Evolutionary conservation across 2,329 filamentous ascomycete species (phyloP), one percentile per base, ranked within the genome.

Genomic region (Alternaria atra): DNA sequence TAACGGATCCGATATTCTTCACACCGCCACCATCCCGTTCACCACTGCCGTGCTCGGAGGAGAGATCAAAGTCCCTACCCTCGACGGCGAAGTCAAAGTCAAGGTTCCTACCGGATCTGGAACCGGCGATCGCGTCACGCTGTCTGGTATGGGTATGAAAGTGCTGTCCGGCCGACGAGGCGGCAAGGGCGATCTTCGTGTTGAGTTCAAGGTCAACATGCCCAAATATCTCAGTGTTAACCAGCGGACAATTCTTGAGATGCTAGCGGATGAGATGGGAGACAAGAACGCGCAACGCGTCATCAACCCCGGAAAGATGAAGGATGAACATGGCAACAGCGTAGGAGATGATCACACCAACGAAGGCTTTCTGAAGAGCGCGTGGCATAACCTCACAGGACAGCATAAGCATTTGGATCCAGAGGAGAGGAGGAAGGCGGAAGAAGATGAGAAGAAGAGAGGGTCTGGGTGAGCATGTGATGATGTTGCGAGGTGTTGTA

Each of bases 131-230:
- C 92, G 90, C 78, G 90, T 98, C 73, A 97, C 93, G 1, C 84
- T 99, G 17, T 84, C 88, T 1, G 94, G 94, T 6, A 93, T 93
- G 91, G 95, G 95, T 61, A 98, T 99, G 94, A 93, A 91, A 81
- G 91, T 91, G 71, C 84, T 99, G 10, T 84, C 73, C 37, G 65
- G 67, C 9, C 68, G 70, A 17, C 86, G 92, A 48, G 86, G 89
- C 57, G 86, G 85, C 39, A 87, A 85, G 30, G 95, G 95, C 66
- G 95, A 99, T 75, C 82, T 99, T 61, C 90, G 89, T 76, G 93
- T 99, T 6, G 94, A 99, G 78, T 99, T 97, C 86, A 93, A 93
- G 78, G 92, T 99, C 46, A 84, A 87, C 55, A 97, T 98, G 92
- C 95, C 95, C 46, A 98, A 97, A 81, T 97, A 94, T 73, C 84